These are phyloP conservation scores for Candida qinlingensis DNA, from an alignment of 805 yeast genomes.

Conservation along the genomic window DNA sequence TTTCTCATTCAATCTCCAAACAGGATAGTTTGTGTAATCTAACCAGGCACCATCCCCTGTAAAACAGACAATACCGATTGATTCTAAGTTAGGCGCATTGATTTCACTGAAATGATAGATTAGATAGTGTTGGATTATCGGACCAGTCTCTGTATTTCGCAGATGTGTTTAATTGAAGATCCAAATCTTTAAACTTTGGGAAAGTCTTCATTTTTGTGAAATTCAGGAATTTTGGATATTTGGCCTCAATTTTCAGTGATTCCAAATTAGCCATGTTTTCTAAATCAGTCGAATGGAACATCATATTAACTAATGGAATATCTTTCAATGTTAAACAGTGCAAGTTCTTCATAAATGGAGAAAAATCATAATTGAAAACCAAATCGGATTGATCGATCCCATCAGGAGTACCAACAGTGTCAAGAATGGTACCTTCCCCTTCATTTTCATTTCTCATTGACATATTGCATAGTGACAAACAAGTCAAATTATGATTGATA, in stretches of 20 bases:
- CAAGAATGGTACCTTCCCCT: not conserved
- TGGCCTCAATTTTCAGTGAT: not conserved
- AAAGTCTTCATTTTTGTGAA: not conserved
- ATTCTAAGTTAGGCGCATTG: constrained; percentile 1
- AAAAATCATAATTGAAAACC: constrained; percentile 1
- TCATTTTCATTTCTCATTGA: not conserved
- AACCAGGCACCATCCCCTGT: not conserved
- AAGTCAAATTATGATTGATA: not conserved
- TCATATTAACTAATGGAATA: not conserved
- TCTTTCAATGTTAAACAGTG: not conserved
- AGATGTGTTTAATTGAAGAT: not conserved
- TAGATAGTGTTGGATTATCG: not conserved
- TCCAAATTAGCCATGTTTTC: not conserved
- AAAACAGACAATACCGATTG: not conserved
- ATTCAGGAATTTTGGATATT: not conserved
- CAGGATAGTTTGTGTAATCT: not conserved
- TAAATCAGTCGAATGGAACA: not conserved
- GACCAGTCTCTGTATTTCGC: not conserved
- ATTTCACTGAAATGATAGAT: not conserved
- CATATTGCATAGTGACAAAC: not conserved
- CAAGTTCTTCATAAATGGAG: not conserved
- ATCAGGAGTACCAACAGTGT: not conserved
- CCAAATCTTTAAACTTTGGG: not conserved
- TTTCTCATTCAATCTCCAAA: not conserved
- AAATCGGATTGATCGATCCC: not conserved